phyloP scores from a whole-genome alignment of 2,329 filamentous ascomycete genomes.

The Colletotrichum sp. region DNA sequence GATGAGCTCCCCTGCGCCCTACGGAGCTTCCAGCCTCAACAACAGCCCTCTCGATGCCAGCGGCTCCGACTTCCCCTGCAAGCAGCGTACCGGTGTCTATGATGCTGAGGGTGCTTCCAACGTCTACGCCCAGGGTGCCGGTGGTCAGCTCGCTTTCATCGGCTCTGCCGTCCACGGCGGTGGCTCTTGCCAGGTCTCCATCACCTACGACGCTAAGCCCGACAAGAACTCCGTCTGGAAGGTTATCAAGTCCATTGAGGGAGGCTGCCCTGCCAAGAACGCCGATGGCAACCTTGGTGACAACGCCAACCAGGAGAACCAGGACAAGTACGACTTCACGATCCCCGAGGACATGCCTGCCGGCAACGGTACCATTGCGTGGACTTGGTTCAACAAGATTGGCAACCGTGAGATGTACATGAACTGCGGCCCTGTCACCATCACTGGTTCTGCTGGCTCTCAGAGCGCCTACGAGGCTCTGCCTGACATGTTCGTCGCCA shows the following conservation, averaged over 20 bases:
- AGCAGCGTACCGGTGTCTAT: slow-evolving; percentile 57
- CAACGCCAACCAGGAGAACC: slow-evolving; percentile 46
- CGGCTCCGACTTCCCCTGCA: slow-evolving; percentile 84
- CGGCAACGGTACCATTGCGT: slow-evolving; percentile 83
- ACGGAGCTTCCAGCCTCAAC: slow-evolving; percentile 40
- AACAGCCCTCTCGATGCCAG: slow-evolving; percentile 68
- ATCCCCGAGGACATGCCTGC: slow-evolving; percentile 75
- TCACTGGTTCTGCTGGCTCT: slow-evolving; percentile 60
- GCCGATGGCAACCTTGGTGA: slow-evolving; percentile 62
- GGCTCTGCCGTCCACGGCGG: slow-evolving; percentile 86
- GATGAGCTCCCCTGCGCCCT: slow-evolving; percentile 73
- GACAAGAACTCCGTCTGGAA: slow-evolving; percentile 76
- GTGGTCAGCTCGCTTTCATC: slow-evolving; percentile 65
- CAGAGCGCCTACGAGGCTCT: slow-evolving; percentile 64
- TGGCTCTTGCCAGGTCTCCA: slow-evolving; percentile 87
- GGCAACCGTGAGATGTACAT: slow-evolving; percentile 98
- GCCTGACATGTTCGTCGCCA: slow-evolving; percentile 78
- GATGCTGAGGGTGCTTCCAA: slow-evolving; percentile 57
- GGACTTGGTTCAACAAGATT: slow-evolving; percentile 94
- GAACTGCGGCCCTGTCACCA: slow-evolving; percentile 83
- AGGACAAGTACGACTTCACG: slow-evolving; percentile 69
- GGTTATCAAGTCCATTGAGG: slow-evolving; percentile 87
- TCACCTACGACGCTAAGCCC: slow-evolving; percentile 79
- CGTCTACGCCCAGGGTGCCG: slow-evolving; percentile 66
- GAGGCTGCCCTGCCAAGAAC: slow-evolving; percentile 77